A percentile compares a stretch with the other conserved stretches of the same genome.
Conservation (phyloP, 805 yeast species). For the Sungouiella thailandica region DNA sequence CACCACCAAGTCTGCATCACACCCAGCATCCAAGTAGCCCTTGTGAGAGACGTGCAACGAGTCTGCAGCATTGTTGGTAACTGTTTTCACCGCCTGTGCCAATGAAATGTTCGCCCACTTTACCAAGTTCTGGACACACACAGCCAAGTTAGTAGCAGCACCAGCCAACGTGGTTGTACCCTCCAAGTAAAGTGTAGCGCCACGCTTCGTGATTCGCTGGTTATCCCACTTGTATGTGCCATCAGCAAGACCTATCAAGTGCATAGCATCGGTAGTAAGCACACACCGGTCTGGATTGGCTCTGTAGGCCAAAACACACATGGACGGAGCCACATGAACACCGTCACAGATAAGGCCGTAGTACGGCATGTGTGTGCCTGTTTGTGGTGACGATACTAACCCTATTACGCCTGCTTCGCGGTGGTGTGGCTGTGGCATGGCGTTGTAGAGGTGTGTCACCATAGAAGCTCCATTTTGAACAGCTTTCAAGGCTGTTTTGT, state of each 20-base stretch:
- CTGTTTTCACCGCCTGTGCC: slow-evolving; percentile 51
- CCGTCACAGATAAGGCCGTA: slow-evolving; percentile 57
- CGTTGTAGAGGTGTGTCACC: slow-evolving; percentile 58
- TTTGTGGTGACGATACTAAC: slow-evolving; percentile 29
- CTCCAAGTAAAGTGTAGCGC: slow-evolving; percentile 41
- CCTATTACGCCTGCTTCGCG: slow-evolving; percentile 56
- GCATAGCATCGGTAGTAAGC: slow-evolving; percentile 57
- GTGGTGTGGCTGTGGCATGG: slow-evolving; percentile 60
- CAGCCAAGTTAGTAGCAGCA: slow-evolving; percentile 51
- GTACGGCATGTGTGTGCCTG: slow-evolving; percentile 31
- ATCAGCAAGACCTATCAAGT: slow-evolving; percentile 50
- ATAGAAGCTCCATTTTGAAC: slow-evolving; percentile 49
- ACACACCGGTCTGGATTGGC: slow-evolving; percentile 50
- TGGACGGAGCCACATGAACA: slow-evolving; percentile 53
- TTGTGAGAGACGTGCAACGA: slow-evolving; percentile 41
- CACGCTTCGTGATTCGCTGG: slow-evolving; percentile 44
- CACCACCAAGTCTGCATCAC: slow-evolving; percentile 54
- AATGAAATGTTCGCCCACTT: slow-evolving; percentile 45
- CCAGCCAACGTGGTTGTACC: slow-evolving; percentile 60
- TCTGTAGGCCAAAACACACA: slow-evolving; percentile 45
- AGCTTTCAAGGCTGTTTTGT: slow-evolving; percentile 38
- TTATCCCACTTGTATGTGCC: slow-evolving; percentile 52
- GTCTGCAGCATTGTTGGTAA: slow-evolving; percentile 51
- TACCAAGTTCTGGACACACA: slow-evolving; percentile 46
- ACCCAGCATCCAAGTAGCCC: slow-evolving; percentile 48